Percentiles rank a stretch among this genome's conserved stretches.
These are phyloP conservation scores for Backusella psychrophila DNA, from an alignment of 192 early-diverging fungal species.

Conservation along the genomic window DNA sequence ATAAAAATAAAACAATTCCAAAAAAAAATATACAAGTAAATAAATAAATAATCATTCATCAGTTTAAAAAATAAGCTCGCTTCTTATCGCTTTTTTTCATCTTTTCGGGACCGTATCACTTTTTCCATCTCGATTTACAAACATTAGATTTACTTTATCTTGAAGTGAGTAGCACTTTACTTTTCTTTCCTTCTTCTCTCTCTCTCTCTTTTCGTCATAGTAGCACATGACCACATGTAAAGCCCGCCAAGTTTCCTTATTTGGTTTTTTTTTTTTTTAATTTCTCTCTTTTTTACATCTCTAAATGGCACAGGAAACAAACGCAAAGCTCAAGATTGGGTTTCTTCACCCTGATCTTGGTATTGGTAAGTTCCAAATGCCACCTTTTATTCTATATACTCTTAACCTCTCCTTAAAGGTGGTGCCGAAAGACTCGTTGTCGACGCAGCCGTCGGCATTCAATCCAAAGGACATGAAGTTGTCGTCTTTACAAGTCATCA, in stretches of 20 bases:
- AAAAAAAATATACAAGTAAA: not conserved
- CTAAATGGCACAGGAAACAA: not conserved
- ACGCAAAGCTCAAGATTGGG: constrained; percentile 51
- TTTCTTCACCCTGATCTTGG: constrained; percentile 95
- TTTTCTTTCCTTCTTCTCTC: not conserved
- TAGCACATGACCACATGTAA: not conserved
- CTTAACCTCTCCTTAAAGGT: constrained; percentile 37
- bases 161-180: not conserved
- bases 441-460: constrained; percentile 83
- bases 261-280: not conserved
- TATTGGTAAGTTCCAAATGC: constrained; percentile 58
- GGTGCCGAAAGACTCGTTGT: constrained; percentile 95
- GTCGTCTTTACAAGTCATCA: constrained; percentile 90
- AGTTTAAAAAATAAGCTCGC: no score
- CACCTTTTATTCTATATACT: not conserved
- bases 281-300: not conserved
- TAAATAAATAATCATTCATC: no score
- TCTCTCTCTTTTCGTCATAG: not conserved
- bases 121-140: not conserved
- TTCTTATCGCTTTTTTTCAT: not conserved
- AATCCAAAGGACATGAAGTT: constrained; percentile 76
- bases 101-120: not conserved
- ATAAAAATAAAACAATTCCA: not conserved
- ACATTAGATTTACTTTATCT: not conserved
- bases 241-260: not conserved